Base-by-base conservation (phyloP, 768 basidiomycete genomes). In the Boletus huronensis region DNA sequence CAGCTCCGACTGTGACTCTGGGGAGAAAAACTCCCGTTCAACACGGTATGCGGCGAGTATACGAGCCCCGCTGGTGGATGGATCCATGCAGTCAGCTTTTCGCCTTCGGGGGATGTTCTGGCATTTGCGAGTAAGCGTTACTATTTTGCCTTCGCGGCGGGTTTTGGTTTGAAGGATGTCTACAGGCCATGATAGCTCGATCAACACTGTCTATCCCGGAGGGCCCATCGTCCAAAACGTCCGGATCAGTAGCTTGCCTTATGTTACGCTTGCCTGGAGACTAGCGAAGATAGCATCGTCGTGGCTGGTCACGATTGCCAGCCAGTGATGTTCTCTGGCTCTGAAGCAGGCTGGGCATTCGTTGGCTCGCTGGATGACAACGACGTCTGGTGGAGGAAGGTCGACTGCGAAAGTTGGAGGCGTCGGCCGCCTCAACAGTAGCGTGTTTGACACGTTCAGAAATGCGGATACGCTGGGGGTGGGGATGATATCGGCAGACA, bases 261-360 rank as follows among this genome's bases (percentile, higher is more conserved):
- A 87, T 63, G 79, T 95, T 51, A 86, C 93, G 10, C 80, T 99
- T 21, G 78, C 86, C 6, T 99, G 93, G 89, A n/a, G n/a, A 89
- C 84, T 1, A 79, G 84, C 23, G 94, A 97, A 69, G 81, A 86
- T 54, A 74, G 83, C 9, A 71, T 99, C 58, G 79, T 99, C 40
- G 94, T 93, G 1, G 97, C 94, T 0, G 97, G 97, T 0, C 96
- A 99, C 72, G 97, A 98, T 69, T 99, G 97, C 75, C 94, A 95
- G 67, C 97, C 97, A 1, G 74, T 93, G 23, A 81, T 97, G 28
- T 95, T 93, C 72, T 77, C 82, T 2, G 94, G 93, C 9, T 79
- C 79, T 38, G 78, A 81, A 46, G 74, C 70, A 28, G 93, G 93
- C 1, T 99, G 97, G 97, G 77, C 82, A 43, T 74, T 82, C 41